Base-by-base conservation (phyloP, 2,329 filamentous ascomycete genomes). In the Dactylellina parvicollis region DNA sequence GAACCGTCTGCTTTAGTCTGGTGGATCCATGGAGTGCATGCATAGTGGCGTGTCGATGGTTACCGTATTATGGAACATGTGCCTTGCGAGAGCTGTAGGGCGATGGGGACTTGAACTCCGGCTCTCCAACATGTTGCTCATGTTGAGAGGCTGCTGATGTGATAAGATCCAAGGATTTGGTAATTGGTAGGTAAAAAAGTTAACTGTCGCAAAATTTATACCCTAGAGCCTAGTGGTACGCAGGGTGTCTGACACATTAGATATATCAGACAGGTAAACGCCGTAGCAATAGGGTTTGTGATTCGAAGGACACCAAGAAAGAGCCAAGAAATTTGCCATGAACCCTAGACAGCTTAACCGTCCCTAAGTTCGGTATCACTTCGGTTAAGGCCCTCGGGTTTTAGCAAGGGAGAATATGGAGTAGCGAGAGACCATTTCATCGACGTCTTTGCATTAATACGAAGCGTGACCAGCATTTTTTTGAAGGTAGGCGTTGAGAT, bases 341-440 rank as follows among this genome's bases (percentile, higher is more conserved):
- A 26, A 38, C 56, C 42, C n/a, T 47, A 54, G 18, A 42, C 40
- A 64, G 26, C 46, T 55, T 62, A 64, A 44, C 54, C 61, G 61
- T 66, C 60, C 56, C 54, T 30, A 55, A 54, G 12, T 46, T 72
- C 67, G 50, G 57, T 55, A 65, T 54, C 38, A 49, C 59, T 72
- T 72, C 67, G 69, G 69, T 66, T 66, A 73, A 61, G 54, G 49
- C 40, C 24, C 49, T 73, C 69, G 69, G 69, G 69, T 73, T 36
- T 49, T 49, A 59, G 44, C 57, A 30, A 62, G 64, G 55, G 20
- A 10, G 38, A 38, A 16, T 65, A 52, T 61, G 60, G 69, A 73
- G 69, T 42, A 55, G 54, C 52, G 46, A 73, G 60, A 54, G 22
- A 44, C 8, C 50, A 57, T 10, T 55, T 47, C 52, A 47, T 60